A percentile compares a stretch with the other conserved stretches of the same genome.
Conservation (phyloP, 2,329 filamentous ascomycete species). For the Passalora sequoiae region DNA sequence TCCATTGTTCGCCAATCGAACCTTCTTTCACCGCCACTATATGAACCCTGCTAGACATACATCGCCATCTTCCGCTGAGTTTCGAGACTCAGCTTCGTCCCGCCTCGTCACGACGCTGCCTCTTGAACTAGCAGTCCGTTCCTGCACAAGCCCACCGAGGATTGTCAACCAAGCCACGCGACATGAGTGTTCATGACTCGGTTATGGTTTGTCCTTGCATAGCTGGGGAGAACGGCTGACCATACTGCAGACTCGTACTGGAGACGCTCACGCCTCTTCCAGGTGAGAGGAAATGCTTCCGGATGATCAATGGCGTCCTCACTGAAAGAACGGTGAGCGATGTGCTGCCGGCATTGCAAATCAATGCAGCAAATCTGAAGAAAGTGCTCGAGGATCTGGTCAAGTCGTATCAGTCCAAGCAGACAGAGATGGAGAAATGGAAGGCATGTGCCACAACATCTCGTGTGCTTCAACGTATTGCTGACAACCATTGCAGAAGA, state of each 20-base stretch:
- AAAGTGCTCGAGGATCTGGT: constrained; percentile 91
- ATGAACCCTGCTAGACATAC: constrained; percentile 3
- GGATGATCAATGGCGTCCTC: constrained; percentile 95
- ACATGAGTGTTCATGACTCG: constrained; percentile 10
- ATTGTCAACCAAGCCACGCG: constrained; percentile 5
- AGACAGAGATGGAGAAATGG: constrained; percentile 95
- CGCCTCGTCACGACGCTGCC: neutral
- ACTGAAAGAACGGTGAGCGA: constrained; percentile 92
- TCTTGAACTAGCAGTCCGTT: too few relatives aligned
- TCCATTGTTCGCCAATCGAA: constrained; percentile 15
- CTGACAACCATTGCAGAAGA: constrained; percentile 57
- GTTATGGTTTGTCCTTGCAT: constrained; percentile 6
- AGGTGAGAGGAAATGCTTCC: constrained; percentile 89
- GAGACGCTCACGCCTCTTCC: constrained; percentile 82
- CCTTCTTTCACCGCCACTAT: constrained; percentile 35
- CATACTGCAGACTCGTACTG: constrained; percentile 68
- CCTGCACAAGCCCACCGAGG: constrained; percentile 9
- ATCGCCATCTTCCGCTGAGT: neutral
- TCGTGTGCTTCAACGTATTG: too few relatives aligned
- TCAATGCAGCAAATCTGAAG: constrained; percentile 87
- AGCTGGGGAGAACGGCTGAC: constrained; percentile 1
- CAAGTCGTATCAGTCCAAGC: constrained; percentile 93
- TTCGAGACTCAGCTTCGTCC: neutral
- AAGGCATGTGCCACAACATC: constrained; percentile 66
- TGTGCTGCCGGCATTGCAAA: constrained; percentile 83